Evolutionary conservation across 2,329 filamentous ascomycete species (phyloP).

Genomic region (Rhinocladiella similis): DNA sequence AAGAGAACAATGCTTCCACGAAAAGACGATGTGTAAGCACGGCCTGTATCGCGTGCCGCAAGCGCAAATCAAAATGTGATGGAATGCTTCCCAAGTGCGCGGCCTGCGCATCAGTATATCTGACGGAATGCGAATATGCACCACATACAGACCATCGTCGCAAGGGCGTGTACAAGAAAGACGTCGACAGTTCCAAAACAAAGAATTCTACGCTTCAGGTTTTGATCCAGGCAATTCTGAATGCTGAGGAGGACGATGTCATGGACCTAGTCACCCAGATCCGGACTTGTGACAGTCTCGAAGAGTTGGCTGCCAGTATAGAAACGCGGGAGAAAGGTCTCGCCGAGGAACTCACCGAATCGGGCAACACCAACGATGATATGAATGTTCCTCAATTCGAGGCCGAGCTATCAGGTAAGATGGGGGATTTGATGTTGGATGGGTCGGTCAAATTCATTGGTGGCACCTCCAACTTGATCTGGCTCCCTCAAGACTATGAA

Average conservation of each 20-base stretch:
- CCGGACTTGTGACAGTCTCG: constrained; percentile 76
- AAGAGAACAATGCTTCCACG: constrained; percentile 34
- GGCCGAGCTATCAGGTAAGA: constrained; percentile 82
- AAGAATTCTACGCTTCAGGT: constrained; percentile 85
- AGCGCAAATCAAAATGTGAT: constrained; percentile 85
- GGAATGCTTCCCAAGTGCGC: constrained; percentile 89
- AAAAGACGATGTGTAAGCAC: constrained; percentile 81
- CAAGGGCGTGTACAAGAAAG: constrained; percentile 95
- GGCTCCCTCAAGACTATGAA: constrained; percentile 59
- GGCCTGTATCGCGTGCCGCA: constrained; percentile 78
- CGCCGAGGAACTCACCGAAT: constrained; percentile 38
- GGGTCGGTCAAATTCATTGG: constrained; percentile 89
- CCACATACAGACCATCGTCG: constrained; percentile 93
- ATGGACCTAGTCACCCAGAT: constrained; percentile 80
- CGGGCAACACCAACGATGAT: constrained; percentile 35
- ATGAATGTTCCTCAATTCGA: constrained; percentile 56
- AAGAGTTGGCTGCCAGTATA: constrained; percentile 63
- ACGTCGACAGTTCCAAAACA: constrained; percentile 84
- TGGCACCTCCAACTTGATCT: constrained; percentile 90
- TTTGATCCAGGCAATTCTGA: constrained; percentile 89
- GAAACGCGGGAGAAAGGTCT: constrained; percentile 53
- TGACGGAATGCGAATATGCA: constrained; percentile 79
- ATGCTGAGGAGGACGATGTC: constrained; percentile 85
- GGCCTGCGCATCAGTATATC: constrained; percentile 91
- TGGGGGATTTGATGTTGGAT: constrained; percentile 86